Evolutionary conservation across 306 rosid genomes (phyloP).

Genomic region (Cicer bijugum): DNA sequence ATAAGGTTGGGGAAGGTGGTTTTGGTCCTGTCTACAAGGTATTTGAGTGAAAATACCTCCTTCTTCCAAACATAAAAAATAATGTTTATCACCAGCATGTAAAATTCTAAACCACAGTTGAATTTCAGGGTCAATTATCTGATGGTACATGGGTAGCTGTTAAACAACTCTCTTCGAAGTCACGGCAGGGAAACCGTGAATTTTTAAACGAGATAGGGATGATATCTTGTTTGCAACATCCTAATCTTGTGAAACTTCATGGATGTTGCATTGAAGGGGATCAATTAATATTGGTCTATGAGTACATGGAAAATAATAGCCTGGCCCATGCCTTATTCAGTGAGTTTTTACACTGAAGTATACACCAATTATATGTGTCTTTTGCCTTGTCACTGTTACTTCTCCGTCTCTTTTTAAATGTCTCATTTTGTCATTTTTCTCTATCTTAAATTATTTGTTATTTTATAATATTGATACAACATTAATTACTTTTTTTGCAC

Average conservation of each 20-base stretch:
- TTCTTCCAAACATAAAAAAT: background rate
- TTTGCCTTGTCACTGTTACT: background rate
- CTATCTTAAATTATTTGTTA: too few relatives aligned
- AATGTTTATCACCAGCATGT: slow-evolving; percentile 1
- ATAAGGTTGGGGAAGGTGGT: slow-evolving; percentile 81
- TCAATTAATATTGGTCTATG: slow-evolving; percentile 63
- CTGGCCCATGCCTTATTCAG: slow-evolving; percentile 61
- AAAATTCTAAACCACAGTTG: slow-evolving; percentile 27
- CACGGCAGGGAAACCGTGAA: slow-evolving; percentile 61
- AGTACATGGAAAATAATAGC: slow-evolving; percentile 67
- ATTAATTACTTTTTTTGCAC: too few relatives aligned
- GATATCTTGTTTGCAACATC: slow-evolving; percentile 67
- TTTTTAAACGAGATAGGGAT: slow-evolving; percentile 62
- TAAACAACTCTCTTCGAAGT: slow-evolving; percentile 61
- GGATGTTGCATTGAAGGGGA: slow-evolving; percentile 66
- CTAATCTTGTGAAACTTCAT: slow-evolving; percentile 65
- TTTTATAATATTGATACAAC: too few relatives aligned
- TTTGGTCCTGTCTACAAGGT: slow-evolving; percentile 82
- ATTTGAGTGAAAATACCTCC: slow-evolving; percentile 9
- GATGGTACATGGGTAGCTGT: slow-evolving; percentile 65
- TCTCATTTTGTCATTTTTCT: too few relatives aligned
- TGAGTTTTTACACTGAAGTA: slow-evolving; percentile 44
- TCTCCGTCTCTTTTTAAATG: too few relatives aligned
- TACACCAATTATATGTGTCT: background rate
- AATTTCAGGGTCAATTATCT: slow-evolving; percentile 52